Evolutionary conservation across 306 rosid species (phyloP), one percentile per base, ranked within the genome.

Genomic region (Purshia tridentata): DNA sequence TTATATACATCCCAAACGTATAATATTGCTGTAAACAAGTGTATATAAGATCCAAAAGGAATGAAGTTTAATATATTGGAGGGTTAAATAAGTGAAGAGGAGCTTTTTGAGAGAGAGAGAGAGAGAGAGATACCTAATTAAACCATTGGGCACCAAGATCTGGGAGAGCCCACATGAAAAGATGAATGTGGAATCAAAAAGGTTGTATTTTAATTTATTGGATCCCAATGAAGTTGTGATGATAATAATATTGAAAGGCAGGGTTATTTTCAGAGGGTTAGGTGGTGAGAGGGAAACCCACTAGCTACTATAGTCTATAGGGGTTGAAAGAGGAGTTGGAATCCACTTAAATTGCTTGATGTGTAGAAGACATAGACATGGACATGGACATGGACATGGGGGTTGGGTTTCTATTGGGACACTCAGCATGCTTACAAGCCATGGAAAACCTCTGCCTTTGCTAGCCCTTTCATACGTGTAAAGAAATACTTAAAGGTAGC

Each of bases 261-360:
- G 74, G 81, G 80, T 78, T 59, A 29, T 83, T 87, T 87, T 83
- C 63, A 79, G 77, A 22, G 76, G 61, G 91, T 91, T 91, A 85
- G 98, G 96, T 91, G 90, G 72, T 86, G 97, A 93, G 88, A 89
- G 84, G 88, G 98, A 91, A 85, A 85, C 83, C 91, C 97, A 91
- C 97, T 84, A 89, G 55, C 62, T 8, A 29, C 66, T 57, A 19
- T 37, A 57, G 18, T 18, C 6, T n/a, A n/a, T 29, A 29, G 35
- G 35, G 84, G 97, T 76, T 89, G 91, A 92, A 86, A 58, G 89
- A 73, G 87, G 98, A 87, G 98, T 93, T 89, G 98, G 98, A 91
- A 84, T 89, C 92, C 98, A 93, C 98, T 91, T 77, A 80, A 80
- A 82, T 80, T 79, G 96, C 85, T 80, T 78, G 87, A 74, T 77